These are phyloP conservation scores for Rhodotorula mucilaginosa DNA, from an alignment of 1,284 basidiomycete genomes.

Conservation along the genomic window DNA sequence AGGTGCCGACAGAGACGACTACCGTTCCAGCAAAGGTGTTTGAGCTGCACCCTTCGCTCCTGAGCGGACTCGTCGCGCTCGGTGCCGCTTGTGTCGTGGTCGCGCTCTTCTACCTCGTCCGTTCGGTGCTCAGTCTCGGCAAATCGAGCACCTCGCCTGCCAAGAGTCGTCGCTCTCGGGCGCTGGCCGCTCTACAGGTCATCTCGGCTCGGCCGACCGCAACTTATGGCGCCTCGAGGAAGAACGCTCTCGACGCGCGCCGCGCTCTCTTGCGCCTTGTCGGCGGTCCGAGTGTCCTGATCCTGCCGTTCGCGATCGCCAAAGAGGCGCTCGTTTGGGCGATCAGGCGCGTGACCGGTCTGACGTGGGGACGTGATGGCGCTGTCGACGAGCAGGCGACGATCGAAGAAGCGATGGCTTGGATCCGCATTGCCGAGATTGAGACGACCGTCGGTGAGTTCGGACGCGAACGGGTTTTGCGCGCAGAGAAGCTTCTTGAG, in stretches of 20 bases:
- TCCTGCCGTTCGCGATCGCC: constrained; percentile 8
- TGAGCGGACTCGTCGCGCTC: constrained; percentile 33
- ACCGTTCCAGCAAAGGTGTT: constrained; percentile 1
- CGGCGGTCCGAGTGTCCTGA: constrained; percentile 15
- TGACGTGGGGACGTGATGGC: constrained; percentile 9
- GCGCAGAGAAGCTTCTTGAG: neutral
- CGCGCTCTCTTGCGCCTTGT: constrained; percentile 29
- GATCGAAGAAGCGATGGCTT: constrained; percentile 33
- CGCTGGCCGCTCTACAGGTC: constrained; percentile 18
- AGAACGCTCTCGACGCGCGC: constrained; percentile 19
- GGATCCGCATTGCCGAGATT: constrained; percentile 42
- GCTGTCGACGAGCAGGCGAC: constrained; percentile 7
- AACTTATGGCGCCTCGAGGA: constrained; percentile 11
- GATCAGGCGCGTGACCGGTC: constrained; percentile 4
- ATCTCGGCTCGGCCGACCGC: neutral
- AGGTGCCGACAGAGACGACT: neutral
- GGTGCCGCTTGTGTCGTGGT: constrained; percentile 25
- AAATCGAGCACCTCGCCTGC: neutral
- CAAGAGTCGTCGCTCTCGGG: constrained; percentile 13
- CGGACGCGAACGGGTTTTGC: neutral
- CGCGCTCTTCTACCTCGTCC: constrained; percentile 18
- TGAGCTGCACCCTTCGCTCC: constrained; percentile 23
- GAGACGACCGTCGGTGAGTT: constrained; percentile 38
- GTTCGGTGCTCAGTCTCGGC: neutral
- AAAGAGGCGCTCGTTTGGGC: constrained; percentile 25